Percentiles rank a stretch among this genome's conserved stretches.
Evolutionary conservation across 1,139 yeast species (phyloP).

Genomic region (Kluyveromyces marxianus): DNA sequence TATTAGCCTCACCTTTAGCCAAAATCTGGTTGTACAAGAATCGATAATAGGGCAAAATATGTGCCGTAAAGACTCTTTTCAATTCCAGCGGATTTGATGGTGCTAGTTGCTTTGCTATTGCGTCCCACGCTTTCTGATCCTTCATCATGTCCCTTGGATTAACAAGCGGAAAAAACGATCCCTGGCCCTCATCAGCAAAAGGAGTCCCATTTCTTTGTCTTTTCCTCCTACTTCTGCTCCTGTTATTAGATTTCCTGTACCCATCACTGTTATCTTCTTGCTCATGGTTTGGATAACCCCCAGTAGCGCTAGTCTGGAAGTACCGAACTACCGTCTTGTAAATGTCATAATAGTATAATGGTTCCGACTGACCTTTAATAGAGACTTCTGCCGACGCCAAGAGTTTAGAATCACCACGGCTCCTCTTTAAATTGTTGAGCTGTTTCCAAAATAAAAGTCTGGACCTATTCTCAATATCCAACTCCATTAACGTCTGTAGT

Average conservation of each 20-base stretch:
- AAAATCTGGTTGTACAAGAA: slow-evolving; percentile 29
- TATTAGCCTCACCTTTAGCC: slow-evolving; percentile 7
- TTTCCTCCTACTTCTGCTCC: slow-evolving; percentile 1
- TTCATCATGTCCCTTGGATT: slow-evolving; percentile 8
- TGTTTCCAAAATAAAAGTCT: slow-evolving; percentile 55
- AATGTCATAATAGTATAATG: slow-evolving; percentile 46
- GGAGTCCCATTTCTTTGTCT: slow-evolving; percentile 3
- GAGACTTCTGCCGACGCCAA: slow-evolving; percentile 1
- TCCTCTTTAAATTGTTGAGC: slow-evolving; percentile 47
- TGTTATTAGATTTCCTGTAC: not conserved
- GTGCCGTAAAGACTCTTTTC: slow-evolving; percentile 28
- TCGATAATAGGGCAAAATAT: slow-evolving; percentile 40
- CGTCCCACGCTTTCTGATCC: slow-evolving; percentile 31
- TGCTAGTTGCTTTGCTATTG: slow-evolving; percentile 24
- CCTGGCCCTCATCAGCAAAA: slow-evolving; percentile 3
- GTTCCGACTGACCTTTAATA: slow-evolving; percentile 10
- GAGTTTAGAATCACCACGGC: slow-evolving; percentile 22
- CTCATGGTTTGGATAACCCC: not conserved
- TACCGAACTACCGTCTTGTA: slow-evolving; percentile 38
- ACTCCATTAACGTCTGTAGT: slow-evolving; percentile 54
- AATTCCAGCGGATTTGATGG: not conserved
- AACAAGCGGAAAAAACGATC: not conserved
- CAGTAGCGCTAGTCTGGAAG: not conserved
- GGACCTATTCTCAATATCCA: slow-evolving; percentile 55
- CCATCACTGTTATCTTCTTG: slow-evolving; percentile 1